Evolutionary conservation across 352 stramenopile genomes (phyloP).

Genomic region (Globisporangium acanthophoron): DNA sequence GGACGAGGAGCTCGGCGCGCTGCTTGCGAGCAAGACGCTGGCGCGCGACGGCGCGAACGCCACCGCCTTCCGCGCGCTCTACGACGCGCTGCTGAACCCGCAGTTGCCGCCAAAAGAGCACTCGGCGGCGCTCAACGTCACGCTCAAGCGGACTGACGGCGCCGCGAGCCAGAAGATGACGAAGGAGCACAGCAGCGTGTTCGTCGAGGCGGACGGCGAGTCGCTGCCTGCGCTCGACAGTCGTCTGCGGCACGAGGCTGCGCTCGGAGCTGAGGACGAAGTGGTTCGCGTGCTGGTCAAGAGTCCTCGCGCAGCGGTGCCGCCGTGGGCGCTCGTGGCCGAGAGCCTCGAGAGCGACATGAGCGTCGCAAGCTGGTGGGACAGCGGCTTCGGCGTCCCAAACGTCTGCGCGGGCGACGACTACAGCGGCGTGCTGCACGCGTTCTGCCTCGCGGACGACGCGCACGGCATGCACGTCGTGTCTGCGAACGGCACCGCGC

Average conservation of each 20-base stretch:
- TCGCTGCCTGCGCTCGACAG: slow-evolving; percentile 7
- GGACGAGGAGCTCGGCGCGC: slow-evolving; percentile 17
- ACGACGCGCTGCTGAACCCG: slow-evolving; percentile 40
- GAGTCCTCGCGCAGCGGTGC: slow-evolving; percentile 41
- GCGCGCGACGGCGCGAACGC: slow-evolving; percentile 36
- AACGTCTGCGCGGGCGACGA: slow-evolving; percentile 70
- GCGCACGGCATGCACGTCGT: slow-evolving; percentile 28
- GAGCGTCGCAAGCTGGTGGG: slow-evolving; percentile 79
- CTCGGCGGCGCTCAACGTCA: slow-evolving; percentile 21
- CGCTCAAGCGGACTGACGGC: slow-evolving; percentile 16
- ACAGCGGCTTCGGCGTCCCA: slow-evolving; percentile 61
- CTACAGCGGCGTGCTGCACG: slow-evolving; percentile 27
- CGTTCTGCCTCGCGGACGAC: slow-evolving; percentile 57
- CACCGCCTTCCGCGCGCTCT: slow-evolving; percentile 31
- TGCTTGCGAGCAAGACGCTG: slow-evolving; percentile 32
- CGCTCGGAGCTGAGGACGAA: slow-evolving; percentile 1
- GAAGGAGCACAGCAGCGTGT: slow-evolving; percentile 11
- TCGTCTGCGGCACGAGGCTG: not conserved
- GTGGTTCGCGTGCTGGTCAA: slow-evolving; percentile 50
- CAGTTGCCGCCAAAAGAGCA: slow-evolving; percentile 22
- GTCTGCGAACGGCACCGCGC: slow-evolving; percentile 37
- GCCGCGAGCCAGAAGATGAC: not conserved
- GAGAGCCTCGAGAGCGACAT: slow-evolving; percentile 50
- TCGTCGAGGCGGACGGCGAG: not conserved
- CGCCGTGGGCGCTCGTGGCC: slow-evolving; percentile 61